phyloP scores from a whole-genome alignment of 306 rosid species.

The Mimosa bimucronata region DNA sequence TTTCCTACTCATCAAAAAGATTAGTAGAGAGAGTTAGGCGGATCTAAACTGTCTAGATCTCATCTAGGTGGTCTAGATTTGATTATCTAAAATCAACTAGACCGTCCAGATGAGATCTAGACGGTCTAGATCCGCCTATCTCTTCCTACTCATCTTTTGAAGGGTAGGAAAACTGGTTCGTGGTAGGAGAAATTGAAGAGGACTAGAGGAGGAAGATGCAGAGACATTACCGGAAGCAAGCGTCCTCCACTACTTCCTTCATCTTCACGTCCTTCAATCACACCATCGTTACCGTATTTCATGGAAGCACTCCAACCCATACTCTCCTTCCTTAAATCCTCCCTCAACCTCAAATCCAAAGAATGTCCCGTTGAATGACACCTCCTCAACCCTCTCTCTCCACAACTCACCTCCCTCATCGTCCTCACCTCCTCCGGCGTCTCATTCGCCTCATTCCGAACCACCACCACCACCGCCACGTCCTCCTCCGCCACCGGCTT shows the following conservation, averaged over 20 bases:
- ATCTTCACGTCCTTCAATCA: conserved; percentile 18
- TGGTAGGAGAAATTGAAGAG: no score
- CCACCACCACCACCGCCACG: not conserved
- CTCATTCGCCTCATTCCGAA: not conserved
- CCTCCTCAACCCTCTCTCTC: conserved; percentile 31
- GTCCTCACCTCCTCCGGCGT: not conserved
- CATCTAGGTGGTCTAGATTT: no score
- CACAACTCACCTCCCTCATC: not conserved
- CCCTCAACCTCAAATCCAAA: conserved; percentile 43
- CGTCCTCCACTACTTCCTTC: not conserved
- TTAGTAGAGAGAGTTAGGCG: no score
- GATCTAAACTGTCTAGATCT: no score
- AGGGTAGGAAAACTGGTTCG: no score
- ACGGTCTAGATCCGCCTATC: no score
- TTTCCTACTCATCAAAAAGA: no score
- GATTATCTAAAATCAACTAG: no score
- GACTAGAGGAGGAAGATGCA: not conserved
- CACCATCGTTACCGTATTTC: conserved; percentile 38
- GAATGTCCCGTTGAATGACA: conserved; percentile 30
- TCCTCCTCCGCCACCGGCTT: not conserved
- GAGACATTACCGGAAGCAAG: not conserved
- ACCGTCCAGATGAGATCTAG: no score
- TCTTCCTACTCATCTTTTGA: no score
- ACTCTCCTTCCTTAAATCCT: conserved; percentile 43
- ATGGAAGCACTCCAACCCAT: conserved; percentile 30